phyloP scores from a whole-genome alignment of 345 rosid species.

The Pugionium dolabratum region DNA sequence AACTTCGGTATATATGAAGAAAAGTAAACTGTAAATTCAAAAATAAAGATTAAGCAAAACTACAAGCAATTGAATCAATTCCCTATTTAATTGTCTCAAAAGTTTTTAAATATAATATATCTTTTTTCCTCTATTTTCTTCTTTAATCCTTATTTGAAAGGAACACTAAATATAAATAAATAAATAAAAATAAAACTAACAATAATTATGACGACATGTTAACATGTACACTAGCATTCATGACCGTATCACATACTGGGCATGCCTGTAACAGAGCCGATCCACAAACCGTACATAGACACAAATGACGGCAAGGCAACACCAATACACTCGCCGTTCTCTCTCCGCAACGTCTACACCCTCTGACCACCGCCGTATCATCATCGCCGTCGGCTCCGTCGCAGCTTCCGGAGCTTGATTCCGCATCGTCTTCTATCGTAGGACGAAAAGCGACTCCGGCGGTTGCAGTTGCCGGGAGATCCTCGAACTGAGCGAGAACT shows the following conservation, averaged over 20 bases:
- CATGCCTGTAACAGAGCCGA: conserved; percentile 49
- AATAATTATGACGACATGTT: conserved; percentile 48
- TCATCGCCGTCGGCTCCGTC: conserved; percentile 33
- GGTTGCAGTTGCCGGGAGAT: conserved; percentile 30
- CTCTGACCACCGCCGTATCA: conserved; percentile 23
- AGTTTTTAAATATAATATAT: no score
- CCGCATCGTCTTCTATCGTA: conserved; percentile 50
- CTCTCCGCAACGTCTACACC: conserved; percentile 63
- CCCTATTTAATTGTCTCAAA: not conserved
- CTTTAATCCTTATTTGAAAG: conserved; percentile 35
- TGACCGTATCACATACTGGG: conserved; percentile 54
- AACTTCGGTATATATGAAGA: not conserved
- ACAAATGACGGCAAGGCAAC: conserved; percentile 84
- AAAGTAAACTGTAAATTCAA: no score
- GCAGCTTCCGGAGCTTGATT: conserved; percentile 70
- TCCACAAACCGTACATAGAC: conserved; percentile 74
- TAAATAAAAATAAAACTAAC: not conserved
- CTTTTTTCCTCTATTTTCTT: conserved; percentile 46
- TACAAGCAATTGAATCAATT: conserved; percentile 21
- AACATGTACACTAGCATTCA: conserved; percentile 67
- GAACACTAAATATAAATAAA: not conserved
- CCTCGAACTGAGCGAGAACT: conserved; percentile 65
- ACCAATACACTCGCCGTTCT: conserved; percentile 67
- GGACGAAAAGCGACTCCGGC: conserved; percentile 44
- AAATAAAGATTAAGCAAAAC: not conserved